Evolutionary conservation across 345 rosid genomes (phyloP).

Genomic region (Chamaenerion angustifolium): DNA sequence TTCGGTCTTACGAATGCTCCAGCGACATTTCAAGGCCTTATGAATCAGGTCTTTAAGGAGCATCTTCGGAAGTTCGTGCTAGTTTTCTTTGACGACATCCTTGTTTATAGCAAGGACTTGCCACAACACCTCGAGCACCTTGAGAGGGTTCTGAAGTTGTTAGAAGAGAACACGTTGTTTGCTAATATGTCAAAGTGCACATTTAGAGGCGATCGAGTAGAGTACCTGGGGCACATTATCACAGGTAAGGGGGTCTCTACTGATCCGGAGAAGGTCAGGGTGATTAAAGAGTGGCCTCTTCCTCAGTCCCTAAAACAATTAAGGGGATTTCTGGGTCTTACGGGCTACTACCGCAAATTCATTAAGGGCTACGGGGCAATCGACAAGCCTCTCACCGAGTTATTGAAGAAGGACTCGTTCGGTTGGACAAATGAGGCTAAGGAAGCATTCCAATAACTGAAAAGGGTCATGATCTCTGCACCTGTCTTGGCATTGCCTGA

Average conservation of each 20-base stretch:
- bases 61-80: too few relatives aligned
- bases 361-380: too few relatives aligned
- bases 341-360: not conserved
- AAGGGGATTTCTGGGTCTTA: not conserved
- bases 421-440: too few relatives aligned
- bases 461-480: too few relatives aligned
- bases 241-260: not conserved
- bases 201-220: too few relatives aligned
- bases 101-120: not conserved
- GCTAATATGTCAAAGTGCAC: not conserved
- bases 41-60: too few relatives aligned
- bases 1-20: too few relatives aligned
- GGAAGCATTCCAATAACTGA: too few relatives aligned
- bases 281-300: not conserved
- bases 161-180: not conserved
- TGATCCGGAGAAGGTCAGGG: not conserved
- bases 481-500: too few relatives aligned
- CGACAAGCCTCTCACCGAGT: too few relatives aligned
- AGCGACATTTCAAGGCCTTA: not conserved
- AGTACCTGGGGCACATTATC: not conserved
- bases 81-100: too few relatives aligned
- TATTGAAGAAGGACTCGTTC: too few relatives aligned
- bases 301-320: not conserved
- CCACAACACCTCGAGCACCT: not conserved
- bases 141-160: not conserved